phyloP scores from a whole-genome alignment of 257 asterid genomes.

The Plantago major region DNA sequence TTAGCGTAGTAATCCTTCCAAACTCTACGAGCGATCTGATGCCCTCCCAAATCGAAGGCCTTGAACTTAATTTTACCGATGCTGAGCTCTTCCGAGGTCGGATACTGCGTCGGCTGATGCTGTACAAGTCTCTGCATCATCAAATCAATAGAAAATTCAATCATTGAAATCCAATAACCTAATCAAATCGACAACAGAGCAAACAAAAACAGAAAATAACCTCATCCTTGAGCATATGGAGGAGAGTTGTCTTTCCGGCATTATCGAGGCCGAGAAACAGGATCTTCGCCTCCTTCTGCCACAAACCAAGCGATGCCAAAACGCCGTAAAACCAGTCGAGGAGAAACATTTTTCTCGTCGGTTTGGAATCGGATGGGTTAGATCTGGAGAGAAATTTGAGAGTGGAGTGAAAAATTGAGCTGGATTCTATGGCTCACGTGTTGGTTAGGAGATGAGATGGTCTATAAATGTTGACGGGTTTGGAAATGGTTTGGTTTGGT shows the following conservation, averaged over 20 bases:
- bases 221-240: slow-evolving; percentile 41
- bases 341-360: slow-evolving; percentile 28
- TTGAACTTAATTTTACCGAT: slow-evolving; percentile 50
- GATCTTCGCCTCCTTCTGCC: slow-evolving; percentile 51
- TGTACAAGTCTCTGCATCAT: slow-evolving; percentile 39
- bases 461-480: not conserved
- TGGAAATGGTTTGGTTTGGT: not conserved
- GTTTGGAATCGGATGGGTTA: too few species aligned
- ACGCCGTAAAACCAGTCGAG: slow-evolving; percentile 52
- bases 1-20: slow-evolving; percentile 46
- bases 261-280: slow-evolving; percentile 48
- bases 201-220: slow-evolving; percentile 3
- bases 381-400: too few species aligned
- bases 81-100: slow-evolving; percentile 58
- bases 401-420: too few species aligned
- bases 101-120: slow-evolving; percentile 60
- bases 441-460: not conserved
- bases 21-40: slow-evolving; percentile 55
- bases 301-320: slow-evolving; percentile 44
- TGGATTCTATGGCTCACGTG: not conserved
- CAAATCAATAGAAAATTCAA: not conserved
- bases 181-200: not conserved
- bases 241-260: slow-evolving; percentile 33
- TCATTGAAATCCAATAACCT: not conserved
- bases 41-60: slow-evolving; percentile 55